Base-by-base conservation (phyloP, 306 rosid species). In the Prosopis cineraria region DNA sequence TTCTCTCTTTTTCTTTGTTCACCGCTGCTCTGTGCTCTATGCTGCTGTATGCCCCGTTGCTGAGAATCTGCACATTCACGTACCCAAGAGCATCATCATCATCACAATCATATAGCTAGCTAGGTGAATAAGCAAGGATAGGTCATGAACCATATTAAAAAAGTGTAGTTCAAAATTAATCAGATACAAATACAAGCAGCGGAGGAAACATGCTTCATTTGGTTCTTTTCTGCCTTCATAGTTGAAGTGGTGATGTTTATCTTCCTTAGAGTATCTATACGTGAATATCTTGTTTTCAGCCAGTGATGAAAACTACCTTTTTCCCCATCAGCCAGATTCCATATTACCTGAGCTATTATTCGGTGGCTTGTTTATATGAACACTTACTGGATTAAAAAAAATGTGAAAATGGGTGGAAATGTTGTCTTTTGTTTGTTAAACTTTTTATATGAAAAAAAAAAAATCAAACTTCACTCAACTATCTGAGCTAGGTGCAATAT, bases 21-120 rank as follows among this genome's bases (percentile, higher is more conserved):
- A 90, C 94, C 19, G 78, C 53, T 53, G 70, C 98, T 34, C 90
- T 89, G 37, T 94, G 97, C 84, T 90, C 97, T 39, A 90, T 78
- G 87, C 98, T 94, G 1, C 3, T 82, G 74, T 91, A 94, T 8
- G 83, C 52, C 25, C 97, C 94, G 39, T 94, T 92, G 79, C 96
- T 94, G 69, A 91, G n/a, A 53, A 91, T 94, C 97, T 91, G 80
- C 60, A 60, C 36, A 10, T 73, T 43, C 41, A 66, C 4, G 36
- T 2, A 33, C 12, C 68, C 10, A 56, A 25, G 25, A 9, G 16
- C 33, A 25, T 56, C 62, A 3, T 10, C 60, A 64, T 64, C 14
- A 34, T 24, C n/a, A 31, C 1, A 17, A 47, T 47, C 53, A 33
- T 63, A 34, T 1, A n/a, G n/a, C n/a, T n/a, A n/a, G n/a, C n/a